Conservation (phyloP, 2,329 filamentous ascomycete genomes). For the Delphinella strobiligena region DNA sequence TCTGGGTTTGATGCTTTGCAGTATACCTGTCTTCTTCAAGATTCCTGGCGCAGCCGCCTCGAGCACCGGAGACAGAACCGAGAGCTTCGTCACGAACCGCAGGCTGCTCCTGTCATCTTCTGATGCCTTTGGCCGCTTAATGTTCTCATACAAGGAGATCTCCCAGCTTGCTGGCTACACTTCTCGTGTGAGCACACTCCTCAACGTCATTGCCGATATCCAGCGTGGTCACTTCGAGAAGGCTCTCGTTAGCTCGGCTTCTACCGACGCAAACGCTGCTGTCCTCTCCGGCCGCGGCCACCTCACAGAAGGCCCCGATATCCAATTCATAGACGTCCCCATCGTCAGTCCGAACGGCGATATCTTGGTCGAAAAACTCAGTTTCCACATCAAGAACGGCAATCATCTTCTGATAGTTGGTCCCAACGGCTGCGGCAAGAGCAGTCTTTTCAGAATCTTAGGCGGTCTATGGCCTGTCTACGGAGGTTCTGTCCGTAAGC, state of each 20-base stretch:
- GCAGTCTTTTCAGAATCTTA: slow-evolving; percentile 87
- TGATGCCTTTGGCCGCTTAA: slow-evolving; percentile 87
- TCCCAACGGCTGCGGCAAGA: slow-evolving; percentile 95
- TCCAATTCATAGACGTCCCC: slow-evolving; percentile 78
- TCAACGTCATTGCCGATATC: slow-evolving; percentile 92
- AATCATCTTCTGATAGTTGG: slow-evolving; percentile 92
- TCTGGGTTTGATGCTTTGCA: slow-evolving; percentile 80
- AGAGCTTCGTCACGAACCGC: slow-evolving; percentile 83
- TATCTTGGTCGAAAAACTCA: slow-evolving; percentile 72
- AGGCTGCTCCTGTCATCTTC: slow-evolving; percentile 86
- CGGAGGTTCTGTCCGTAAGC: slow-evolving; percentile 84
- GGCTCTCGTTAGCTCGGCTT: slow-evolving; percentile 82
- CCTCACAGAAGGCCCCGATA: slow-evolving; percentile 69
- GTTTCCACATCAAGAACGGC: slow-evolving; percentile 73
- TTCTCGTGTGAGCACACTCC: slow-evolving; percentile 73
- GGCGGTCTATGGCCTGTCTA: slow-evolving; percentile 97
- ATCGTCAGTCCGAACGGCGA: slow-evolving; percentile 97
- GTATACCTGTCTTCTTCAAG: slow-evolving; percentile 91
- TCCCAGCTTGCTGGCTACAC: slow-evolving; percentile 95
- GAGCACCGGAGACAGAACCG: slow-evolving; percentile 31
- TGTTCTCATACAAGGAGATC: slow-evolving; percentile 97
- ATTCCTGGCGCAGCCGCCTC: slow-evolving; percentile 52
- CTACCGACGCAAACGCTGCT: slow-evolving; percentile 67
- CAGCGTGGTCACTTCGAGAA: slow-evolving; percentile 87
- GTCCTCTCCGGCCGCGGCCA: slow-evolving; percentile 72